Evolutionary conservation across 176 grass and related monocot genomes (phyloP).

Genomic region (Bromus sterilis): DNA sequence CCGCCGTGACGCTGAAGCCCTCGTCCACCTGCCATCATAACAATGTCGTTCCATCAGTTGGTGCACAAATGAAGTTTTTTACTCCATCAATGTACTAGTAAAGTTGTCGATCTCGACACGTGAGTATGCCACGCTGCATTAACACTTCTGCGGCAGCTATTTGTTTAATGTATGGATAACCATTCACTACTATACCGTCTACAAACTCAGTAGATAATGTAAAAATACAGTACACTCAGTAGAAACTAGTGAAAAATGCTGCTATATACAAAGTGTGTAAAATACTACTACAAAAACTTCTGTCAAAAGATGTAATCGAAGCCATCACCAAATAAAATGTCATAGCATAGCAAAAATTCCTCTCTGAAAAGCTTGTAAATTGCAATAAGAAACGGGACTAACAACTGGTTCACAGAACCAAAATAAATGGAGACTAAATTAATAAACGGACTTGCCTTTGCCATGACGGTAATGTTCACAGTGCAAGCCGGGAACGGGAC

Average conservation of each 20-base stretch:
- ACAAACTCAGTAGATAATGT: no score
- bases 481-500: conserved; percentile 37
- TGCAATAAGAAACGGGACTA: neutral
- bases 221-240: no score
- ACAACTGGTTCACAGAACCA: no score
- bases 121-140: neutral
- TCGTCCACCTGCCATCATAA: conserved; percentile 3
- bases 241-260: no score
- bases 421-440: neutral
- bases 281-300: no score
- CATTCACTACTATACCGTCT: no score
- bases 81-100: no score
- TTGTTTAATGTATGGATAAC: neutral
- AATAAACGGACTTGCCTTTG: conserved; percentile 36
- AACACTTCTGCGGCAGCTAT: neutral
- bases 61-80: neutral
- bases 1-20: neutral
- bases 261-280: no score
- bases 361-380: neutral
- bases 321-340: no score
- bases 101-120: neutral
- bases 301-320: no score
- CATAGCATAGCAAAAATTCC: no score
- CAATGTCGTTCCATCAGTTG: neutral
- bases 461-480: conserved; percentile 37